phyloP scores from a whole-genome alignment of 2,329 filamentous ascomycete genomes.

The Trichoderma polysporum region DNA sequence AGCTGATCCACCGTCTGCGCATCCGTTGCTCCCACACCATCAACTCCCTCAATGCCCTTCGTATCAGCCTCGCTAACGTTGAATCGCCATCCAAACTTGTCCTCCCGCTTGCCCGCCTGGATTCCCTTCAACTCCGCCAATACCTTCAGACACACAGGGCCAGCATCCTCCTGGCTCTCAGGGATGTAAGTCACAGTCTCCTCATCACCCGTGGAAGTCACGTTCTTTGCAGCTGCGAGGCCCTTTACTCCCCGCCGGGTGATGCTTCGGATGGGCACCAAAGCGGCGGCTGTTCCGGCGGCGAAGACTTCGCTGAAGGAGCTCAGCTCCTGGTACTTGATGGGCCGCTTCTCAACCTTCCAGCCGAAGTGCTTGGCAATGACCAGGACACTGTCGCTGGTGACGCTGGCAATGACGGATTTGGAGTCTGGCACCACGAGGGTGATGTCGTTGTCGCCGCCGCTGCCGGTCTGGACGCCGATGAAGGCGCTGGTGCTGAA shows the following conservation, averaged over 20 bases:
- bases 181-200: constrained; percentile 59
- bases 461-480: constrained; percentile 59
- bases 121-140: constrained; percentile 78
- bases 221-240: constrained; percentile 39
- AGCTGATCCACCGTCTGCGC: constrained; percentile 37
- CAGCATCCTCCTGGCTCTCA: constrained; percentile 63
- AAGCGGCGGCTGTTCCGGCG: constrained; percentile 83
- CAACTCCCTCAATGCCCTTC: constrained; percentile 26
- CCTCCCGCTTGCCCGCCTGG: constrained; percentile 76
- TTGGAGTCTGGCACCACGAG: constrained; percentile 85
- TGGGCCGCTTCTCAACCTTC: constrained; percentile 74
- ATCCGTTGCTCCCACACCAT: constrained; percentile 16
- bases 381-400: constrained; percentile 72
- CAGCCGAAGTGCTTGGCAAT: constrained; percentile 79
- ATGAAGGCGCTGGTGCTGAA: constrained; percentile 95
- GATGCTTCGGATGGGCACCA: constrained; percentile 91
- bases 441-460: constrained; percentile 60
- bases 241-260: constrained; percentile 55
- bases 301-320: constrained; percentile 75
- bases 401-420: constrained; percentile 85
- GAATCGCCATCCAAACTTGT: constrained; percentile 72
- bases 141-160: constrained; percentile 70
- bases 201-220: constrained; percentile 32
- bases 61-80: constrained; percentile 47
- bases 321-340: constrained; percentile 60